Base-by-base conservation (phyloP, 129 eudicot species). In the Heracleum sosnowskyi region DNA sequence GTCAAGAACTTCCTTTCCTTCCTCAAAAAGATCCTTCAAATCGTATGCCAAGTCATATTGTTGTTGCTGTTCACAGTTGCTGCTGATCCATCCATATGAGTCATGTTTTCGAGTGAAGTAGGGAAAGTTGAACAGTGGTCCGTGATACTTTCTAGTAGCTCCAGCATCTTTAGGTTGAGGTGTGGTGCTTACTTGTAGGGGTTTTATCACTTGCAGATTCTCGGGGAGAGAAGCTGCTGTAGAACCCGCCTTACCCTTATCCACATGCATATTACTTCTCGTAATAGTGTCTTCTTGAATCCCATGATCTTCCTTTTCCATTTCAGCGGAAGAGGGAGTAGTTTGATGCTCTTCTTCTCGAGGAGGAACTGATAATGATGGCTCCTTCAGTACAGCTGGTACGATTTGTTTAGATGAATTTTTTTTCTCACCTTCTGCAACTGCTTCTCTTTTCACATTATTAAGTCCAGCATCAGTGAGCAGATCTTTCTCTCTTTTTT, bases 91-190 rank as follows among this genome's bases (percentile, higher is more conserved):
- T n/a, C n/a, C 98, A 79, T 90, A 83, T 46, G 93, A 66, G 75
- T 95, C 98, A 70, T 91, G 98, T 76, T 95, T 91, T 55, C 96
- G 83, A 24, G 99, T 90, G 83, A 95, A 95, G 77, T 89, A 89
- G 47, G 99, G 97, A 77, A 92, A 92, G 87, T 95, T 97, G 60
- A 91, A 95, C 76, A 95, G 85, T 6, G 99, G 97, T 4, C 99
- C 99, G 40, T 92, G 95, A 88, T 95, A 91, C 81, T 95, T 95
- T 85, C 97, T 88, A 35, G 77, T 28, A 28, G 60, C 13, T 74
- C 60, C 77, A 74, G 49, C 39, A 74, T 74, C 77, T 44, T 74
- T 74, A 13, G 92, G 76, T 80, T 88, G 97, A 75, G 91, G 75
- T 11, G 79, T 45, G 74, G 77, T 85, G 79, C 79, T 83, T 12